These are phyloP conservation scores for Trichoderma sp. DNA, from an alignment of 2,329 filamentous ascomycete genomes.

Conservation along the genomic window DNA sequence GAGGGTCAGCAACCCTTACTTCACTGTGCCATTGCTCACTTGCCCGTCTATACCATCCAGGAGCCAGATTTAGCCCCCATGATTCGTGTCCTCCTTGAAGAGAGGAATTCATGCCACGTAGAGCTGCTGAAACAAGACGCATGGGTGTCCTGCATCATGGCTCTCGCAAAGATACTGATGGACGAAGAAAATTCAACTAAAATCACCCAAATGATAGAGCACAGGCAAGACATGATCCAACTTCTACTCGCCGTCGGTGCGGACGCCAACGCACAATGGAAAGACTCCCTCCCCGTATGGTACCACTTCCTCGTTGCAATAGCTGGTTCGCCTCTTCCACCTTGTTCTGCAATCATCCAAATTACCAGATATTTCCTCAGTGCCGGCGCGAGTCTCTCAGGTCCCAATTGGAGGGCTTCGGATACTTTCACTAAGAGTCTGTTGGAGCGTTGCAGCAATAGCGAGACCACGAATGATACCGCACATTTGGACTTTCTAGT, in stretches of 20 bases:
- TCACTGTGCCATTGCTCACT: not conserved
- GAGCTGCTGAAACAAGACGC: not conserved
- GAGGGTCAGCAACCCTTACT: not conserved
- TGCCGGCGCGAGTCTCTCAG: not conserved
- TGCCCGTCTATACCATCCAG: not conserved
- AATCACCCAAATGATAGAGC: not conserved
- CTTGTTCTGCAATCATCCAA: not conserved
- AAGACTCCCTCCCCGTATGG: not conserved
- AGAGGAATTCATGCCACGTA: not conserved
- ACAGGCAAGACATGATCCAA: not conserved
- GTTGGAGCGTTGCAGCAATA: not conserved
- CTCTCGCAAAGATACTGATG: not conserved
- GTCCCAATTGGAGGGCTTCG: not conserved
- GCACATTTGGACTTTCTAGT: not conserved
- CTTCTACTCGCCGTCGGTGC: not conserved
- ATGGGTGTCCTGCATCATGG: not conserved
- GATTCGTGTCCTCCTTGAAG: not conserved
- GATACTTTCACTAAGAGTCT: not conserved
- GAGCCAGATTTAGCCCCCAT: not conserved
- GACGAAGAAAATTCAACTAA: not conserved
- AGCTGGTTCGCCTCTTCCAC: not conserved
- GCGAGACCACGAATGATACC: too few species aligned
- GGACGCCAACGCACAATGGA: not conserved
- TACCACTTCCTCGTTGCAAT: not conserved
- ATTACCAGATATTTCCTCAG: not conserved